These are phyloP conservation scores for Saraca asoca DNA, from an alignment of 331 rosid genomes.

Conservation along the genomic window DNA sequence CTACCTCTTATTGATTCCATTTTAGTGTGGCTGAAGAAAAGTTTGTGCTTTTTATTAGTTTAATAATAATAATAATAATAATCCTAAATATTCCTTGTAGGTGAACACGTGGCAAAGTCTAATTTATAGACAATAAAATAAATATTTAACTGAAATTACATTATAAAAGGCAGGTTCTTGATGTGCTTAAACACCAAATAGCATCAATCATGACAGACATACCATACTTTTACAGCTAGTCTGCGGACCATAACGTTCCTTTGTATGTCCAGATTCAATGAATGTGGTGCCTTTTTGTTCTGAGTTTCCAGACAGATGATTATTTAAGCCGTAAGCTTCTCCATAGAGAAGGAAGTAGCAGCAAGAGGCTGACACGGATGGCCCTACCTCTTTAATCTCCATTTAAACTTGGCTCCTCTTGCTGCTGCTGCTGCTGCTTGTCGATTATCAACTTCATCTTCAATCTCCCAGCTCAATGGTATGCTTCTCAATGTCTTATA, in stretches of 20 bases:
- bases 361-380: background rate
- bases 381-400: background rate
- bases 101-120: too few relatives aligned
- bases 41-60: too few relatives aligned
- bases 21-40: too few relatives aligned
- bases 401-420: slow-evolving; percentile 19
- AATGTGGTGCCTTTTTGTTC: background rate
- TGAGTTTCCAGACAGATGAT: background rate
- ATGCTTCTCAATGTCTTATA: background rate
- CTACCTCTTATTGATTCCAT: too few relatives aligned
- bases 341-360: slow-evolving; percentile 6
- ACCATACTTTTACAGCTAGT: background rate
- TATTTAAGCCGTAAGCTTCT: background rate
- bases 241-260: background rate
- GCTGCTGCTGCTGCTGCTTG: slow-evolving; percentile 26
- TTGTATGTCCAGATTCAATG: slow-evolving; percentile 36
- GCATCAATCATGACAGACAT: too few relatives aligned
- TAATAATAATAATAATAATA: too few relatives aligned
- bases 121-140: too few relatives aligned
- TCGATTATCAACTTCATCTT: slow-evolving; percentile 16
- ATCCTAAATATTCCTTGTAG: too few relatives aligned
- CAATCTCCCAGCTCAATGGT: slow-evolving; percentile 31
- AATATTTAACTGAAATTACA: too few relatives aligned
- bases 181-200: too few relatives aligned
- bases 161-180: too few relatives aligned